Conservation (phyloP, 208 protist genomes). For the Spongospora subterranea region DNA sequence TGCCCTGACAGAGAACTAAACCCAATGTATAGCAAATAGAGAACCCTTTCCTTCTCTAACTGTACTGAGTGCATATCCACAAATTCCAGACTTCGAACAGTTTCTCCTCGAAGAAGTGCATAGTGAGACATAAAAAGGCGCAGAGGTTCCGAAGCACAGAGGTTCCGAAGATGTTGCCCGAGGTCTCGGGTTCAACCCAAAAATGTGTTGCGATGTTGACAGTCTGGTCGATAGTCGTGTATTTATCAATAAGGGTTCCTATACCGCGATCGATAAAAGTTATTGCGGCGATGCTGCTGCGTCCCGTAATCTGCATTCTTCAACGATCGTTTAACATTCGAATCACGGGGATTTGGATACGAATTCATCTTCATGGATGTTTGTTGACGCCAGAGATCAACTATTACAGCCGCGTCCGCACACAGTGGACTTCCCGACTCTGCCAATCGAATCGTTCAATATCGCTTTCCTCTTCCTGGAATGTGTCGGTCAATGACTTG, state of each 20-base stretch:
- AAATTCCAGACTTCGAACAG: neutral
- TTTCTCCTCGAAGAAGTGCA: neutral
- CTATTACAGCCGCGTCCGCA: neutral
- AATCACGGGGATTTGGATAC: neutral
- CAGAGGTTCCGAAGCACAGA: too few species aligned
- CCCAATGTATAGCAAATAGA: neutral
- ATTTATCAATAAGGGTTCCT: neutral
- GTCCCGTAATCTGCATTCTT: neutral
- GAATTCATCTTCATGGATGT: neutral
- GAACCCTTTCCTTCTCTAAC: neutral
- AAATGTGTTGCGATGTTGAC: neutral
- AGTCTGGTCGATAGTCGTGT: neutral
- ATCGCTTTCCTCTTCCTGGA: neutral
- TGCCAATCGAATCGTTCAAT: neutral
- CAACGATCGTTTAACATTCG: neutral
- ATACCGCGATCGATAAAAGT: neutral
- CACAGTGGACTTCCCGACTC: neutral
- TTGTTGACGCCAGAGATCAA: neutral
- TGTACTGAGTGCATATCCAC: neutral
- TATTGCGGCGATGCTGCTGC: neutral
- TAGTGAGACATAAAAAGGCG: neutral
- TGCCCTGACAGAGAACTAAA: neutral
- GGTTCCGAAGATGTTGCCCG: neutral
- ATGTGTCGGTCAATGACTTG: neutral
- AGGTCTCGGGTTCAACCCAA: neutral